Evolutionary conservation across 2,329 filamentous ascomycete species (phyloP).

Genomic region (Neopestalotiopsis rosae): DNA sequence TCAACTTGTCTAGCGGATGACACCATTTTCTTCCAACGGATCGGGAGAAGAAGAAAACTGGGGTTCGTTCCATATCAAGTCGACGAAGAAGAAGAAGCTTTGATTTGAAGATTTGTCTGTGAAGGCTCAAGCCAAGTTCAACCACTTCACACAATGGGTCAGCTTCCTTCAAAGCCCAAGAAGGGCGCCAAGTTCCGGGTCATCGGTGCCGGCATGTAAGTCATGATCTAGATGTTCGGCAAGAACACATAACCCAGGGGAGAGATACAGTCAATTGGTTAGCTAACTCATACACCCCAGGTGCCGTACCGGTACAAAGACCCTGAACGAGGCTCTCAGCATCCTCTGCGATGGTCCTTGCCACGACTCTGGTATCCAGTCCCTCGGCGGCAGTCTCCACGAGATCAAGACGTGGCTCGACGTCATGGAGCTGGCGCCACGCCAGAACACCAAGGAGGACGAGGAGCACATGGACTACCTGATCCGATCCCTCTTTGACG

Average conservation of each 20-base stretch:
- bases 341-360: conserved; percentile 41
- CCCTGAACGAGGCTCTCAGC: conserved; percentile 42
- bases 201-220: conserved; percentile 42
- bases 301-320: conserved; percentile 44
- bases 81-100: not conserved
- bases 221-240: not conserved
- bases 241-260: not conserved
- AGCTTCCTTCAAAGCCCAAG: conserved; percentile 34
- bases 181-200: conserved; percentile 40
- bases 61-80: not conserved
- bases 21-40: conserved; percentile 13
- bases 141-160: conserved; percentile 34
- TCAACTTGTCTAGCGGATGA: conserved; percentile 15
- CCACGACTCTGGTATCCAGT: conserved; percentile 41
- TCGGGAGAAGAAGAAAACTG: conserved; percentile 10
- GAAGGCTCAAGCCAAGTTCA: not conserved
- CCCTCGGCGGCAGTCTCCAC: conserved; percentile 39
- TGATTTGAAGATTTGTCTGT: not conserved
- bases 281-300: conserved; percentile 28
- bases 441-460: conserved; percentile 31
- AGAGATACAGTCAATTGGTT: not conserved
- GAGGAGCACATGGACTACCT: conserved; percentile 41
- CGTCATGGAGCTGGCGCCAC: conserved; percentile 39
- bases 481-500: conserved; percentile 30
- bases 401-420: conserved; percentile 41